Evolutionary conservation across 257 asterid genomes (phyloP).

Genomic region (Datura wrightii): DNA sequence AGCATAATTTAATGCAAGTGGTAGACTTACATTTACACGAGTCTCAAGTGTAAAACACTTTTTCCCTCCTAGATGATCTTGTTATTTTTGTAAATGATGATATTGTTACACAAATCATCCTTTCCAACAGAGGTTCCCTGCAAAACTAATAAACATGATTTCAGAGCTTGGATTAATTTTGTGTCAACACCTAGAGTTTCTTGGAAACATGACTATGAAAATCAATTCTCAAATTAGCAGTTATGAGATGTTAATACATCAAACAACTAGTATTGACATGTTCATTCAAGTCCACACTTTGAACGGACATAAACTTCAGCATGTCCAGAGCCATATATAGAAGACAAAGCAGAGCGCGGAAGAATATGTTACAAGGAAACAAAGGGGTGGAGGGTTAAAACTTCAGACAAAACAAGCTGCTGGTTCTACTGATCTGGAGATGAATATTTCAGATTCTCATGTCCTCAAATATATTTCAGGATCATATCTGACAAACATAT

Average conservation of each 20-base stretch:
- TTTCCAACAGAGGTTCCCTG: constrained; percentile 15
- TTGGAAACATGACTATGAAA: not conserved
- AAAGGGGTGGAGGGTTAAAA: not conserved
- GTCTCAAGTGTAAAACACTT: not conserved
- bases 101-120: not conserved
- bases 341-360: not conserved
- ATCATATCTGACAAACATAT: not conserved
- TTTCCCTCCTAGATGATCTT: not conserved
- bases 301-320: not conserved
- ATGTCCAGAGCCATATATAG: not conserved
- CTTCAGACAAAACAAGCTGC: not conserved
- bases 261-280: not conserved
- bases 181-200: not conserved
- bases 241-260: constrained; percentile 2
- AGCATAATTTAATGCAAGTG: not conserved
- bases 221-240: not conserved
- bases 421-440: not conserved
- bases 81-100: constrained; percentile 1
- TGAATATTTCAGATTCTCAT: not conserved
- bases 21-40: not conserved
- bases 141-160: constrained; percentile 12
- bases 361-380: not conserved
- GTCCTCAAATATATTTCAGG: not conserved
- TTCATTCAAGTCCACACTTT: constrained; percentile 14
- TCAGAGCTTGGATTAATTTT: not conserved